These are phyloP conservation scores for Alternaria infectoria DNA, from an alignment of 2,329 filamentous ascomycete species.

Conservation along the genomic window DNA sequence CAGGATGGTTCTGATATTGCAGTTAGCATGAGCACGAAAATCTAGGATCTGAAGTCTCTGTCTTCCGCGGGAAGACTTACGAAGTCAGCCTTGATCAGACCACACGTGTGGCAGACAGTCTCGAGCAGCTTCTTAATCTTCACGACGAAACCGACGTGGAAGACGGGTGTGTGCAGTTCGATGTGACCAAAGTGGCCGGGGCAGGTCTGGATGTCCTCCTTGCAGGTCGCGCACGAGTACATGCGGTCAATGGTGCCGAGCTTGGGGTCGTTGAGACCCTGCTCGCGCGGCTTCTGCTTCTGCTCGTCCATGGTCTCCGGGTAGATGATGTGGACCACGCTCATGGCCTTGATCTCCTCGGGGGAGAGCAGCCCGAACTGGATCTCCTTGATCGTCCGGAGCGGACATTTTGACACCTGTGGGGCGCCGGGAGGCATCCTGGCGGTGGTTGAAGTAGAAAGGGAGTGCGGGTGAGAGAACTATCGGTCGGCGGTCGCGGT, in stretches of 20 bases:
- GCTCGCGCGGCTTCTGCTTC: conserved; percentile 85
- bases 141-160: conserved; percentile 91
- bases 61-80: conserved; percentile 78
- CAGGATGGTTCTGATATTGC: conserved; percentile 68
- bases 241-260: conserved; percentile 95
- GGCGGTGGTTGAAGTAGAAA: conserved; percentile 25
- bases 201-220: conserved; percentile 93
- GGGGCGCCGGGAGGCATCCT: conserved; percentile 87
- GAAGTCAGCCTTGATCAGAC: conserved; percentile 95
- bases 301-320: conserved; percentile 99
- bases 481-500: conserved; percentile 33
- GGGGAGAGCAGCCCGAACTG: conserved; percentile 98
- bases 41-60: conserved; percentile 56
- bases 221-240: conserved; percentile 95
- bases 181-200: conserved; percentile 99
- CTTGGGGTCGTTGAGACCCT: conserved; percentile 92
- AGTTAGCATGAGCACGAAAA: conserved; percentile 61
- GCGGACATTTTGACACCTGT: conserved; percentile 70
- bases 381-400: conserved; percentile 98
- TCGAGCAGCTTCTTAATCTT: conserved; percentile 99
- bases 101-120: conserved; percentile 98
- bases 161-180: conserved; percentile 94
- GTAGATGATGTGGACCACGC: conserved; percentile 92
- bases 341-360: conserved; percentile 99
- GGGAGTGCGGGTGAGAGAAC: conserved; percentile 9